Conservation (phyloP, 2,329 filamentous ascomycete genomes). For the Penicillium glabrum region DNA sequence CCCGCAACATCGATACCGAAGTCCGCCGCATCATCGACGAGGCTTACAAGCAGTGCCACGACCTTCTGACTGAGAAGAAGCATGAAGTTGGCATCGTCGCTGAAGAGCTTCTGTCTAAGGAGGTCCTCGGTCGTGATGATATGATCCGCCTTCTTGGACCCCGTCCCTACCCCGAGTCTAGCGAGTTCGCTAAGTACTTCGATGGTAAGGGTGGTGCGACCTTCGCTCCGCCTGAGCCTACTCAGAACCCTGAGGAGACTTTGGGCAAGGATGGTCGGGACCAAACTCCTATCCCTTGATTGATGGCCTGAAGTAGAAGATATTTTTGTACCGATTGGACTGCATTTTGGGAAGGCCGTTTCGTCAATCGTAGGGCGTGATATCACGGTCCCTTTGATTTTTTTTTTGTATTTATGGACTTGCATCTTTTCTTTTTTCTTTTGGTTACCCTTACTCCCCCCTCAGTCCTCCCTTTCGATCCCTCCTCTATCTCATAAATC, state of each 20-base stretch:
- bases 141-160: conserved; percentile 85
- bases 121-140: conserved; percentile 87
- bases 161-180: conserved; percentile 77
- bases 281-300: conserved; percentile 31
- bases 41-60: conserved; percentile 86
- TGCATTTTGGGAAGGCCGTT: conserved; percentile 24
- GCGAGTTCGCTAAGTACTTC: conserved; percentile 96
- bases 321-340: conserved; percentile 19
- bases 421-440: conserved; percentile 18
- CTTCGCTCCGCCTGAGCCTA: conserved; percentile 52
- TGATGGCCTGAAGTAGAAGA: conserved; percentile 11
- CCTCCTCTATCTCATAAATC: conserved; percentile 10
- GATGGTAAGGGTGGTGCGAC: conserved; percentile 52
- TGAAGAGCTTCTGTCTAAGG: conserved; percentile 88
- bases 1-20: conserved; percentile 86
- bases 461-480: conserved; percentile 16
- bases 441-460: conserved; percentile 16
- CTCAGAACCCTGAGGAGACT: conserved; percentile 43
- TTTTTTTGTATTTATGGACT: conserved; percentile 26
- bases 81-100: conserved; percentile 84
- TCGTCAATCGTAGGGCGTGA: conserved; percentile 16
- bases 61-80: conserved; percentile 82
- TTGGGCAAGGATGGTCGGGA: conserved; percentile 40
- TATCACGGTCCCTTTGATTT: conserved; percentile 24
- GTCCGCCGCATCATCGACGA: conserved; percentile 89